Conservation (phyloP, 169 alveolate genomes). For the Cryptosporidium meleagridis region DNA sequence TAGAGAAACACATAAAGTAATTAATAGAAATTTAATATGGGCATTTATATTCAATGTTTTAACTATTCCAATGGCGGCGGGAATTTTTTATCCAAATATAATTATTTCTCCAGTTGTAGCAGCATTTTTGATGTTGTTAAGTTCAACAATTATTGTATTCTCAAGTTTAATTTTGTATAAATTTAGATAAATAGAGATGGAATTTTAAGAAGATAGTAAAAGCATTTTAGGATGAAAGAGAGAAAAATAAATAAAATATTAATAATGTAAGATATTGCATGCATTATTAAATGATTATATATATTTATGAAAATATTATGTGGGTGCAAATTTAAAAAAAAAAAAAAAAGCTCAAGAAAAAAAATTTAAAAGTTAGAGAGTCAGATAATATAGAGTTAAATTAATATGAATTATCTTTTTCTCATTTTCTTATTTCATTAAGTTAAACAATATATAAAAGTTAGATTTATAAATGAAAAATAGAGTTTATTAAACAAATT, state of each 20-base stretch:
- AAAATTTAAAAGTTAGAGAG: background rate
- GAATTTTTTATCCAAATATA: slow-evolving; percentile 55
- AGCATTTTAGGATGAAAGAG: background rate
- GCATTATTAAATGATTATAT: background rate
- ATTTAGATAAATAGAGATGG: background rate
- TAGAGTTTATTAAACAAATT: background rate
- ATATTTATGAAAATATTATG: no score
- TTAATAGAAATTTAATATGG: slow-evolving; percentile 61
- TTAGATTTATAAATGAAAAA: background rate
- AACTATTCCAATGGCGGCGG: slow-evolving; percentile 69
- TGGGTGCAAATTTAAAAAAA: no score
- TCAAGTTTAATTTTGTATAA: slow-evolving; percentile 47
- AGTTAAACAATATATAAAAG: background rate
- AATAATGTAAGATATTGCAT: no score
- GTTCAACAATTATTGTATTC: slow-evolving; percentile 50
- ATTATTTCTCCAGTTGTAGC: slow-evolving; percentile 62
- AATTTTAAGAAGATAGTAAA: background rate
- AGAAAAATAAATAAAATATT: no score
- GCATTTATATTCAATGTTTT: slow-evolving; percentile 53
- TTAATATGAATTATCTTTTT: no score
- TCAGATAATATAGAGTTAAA: no score
- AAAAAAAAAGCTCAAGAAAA: no score
- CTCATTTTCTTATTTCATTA: no score
- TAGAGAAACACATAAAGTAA: slow-evolving; percentile 64
- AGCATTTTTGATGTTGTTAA: slow-evolving; percentile 47